Evolutionary conservation across 2,329 filamentous ascomycete species (phyloP).

Genomic region (Pochonia chlamydosporia): DNA sequence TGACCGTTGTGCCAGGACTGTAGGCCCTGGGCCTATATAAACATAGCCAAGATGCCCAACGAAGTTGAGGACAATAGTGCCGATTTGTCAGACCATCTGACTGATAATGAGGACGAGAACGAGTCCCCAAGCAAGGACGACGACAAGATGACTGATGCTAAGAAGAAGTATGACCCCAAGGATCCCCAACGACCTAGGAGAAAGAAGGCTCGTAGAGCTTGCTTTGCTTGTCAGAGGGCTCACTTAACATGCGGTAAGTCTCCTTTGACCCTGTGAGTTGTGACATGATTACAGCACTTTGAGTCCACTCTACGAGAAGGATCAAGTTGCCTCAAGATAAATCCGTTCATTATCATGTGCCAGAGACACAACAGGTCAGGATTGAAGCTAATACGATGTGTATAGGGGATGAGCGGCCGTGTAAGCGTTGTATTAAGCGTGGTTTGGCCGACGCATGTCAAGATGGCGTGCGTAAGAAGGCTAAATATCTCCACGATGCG

Average conservation of each 20-base stretch:
- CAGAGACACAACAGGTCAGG: not conserved
- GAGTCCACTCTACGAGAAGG: not conserved
- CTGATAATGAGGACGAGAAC: constrained; percentile 54
- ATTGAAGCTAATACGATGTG: not conserved
- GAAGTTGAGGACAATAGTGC: constrained; percentile 46
- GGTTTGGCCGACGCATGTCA: constrained; percentile 87
- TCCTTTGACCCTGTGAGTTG: not conserved
- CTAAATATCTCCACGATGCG: constrained; percentile 96
- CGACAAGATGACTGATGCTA: constrained; percentile 47
- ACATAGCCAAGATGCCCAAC: constrained; percentile 48
- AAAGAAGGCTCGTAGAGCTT: constrained; percentile 94
- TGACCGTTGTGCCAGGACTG: not conserved
- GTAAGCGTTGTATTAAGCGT: constrained; percentile 88
- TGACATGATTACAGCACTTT: constrained; percentile 1
- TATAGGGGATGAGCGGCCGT: constrained; percentile 89
- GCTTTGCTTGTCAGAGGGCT: constrained; percentile 93
- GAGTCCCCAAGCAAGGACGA: constrained; percentile 40
- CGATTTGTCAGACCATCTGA: constrained; percentile 53
- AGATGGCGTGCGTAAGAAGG: constrained; percentile 96
- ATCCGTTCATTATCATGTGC: constrained; percentile 9
- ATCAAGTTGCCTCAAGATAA: no score
- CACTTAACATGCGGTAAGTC: constrained; percentile 96
- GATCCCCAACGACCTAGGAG: constrained; percentile 83
- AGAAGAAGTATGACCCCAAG: constrained; percentile 75
- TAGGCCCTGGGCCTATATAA: constrained; percentile 35